Base-by-base conservation (phyloP, 2,329 filamentous ascomycete genomes). In the Trichophyton simii region DNA sequence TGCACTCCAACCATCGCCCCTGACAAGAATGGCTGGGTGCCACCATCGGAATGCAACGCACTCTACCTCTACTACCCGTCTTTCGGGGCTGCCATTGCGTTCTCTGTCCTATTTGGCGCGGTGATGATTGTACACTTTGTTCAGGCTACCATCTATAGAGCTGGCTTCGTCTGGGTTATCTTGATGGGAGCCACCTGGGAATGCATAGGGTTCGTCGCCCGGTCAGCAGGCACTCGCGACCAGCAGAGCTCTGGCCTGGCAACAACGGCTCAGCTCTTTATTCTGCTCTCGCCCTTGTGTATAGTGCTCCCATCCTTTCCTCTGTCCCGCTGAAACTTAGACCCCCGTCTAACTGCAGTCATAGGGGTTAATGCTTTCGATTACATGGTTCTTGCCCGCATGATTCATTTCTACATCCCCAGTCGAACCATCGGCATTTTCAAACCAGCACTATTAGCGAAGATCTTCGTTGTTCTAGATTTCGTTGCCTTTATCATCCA, bases 351-450 rank as follows among this genome's bases (percentile, higher is more conserved):
- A 48, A 22, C 44, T 9, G 7, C 20, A 18, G 18, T 13, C 20
- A 48, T 66, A 15, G 65, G 65, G 65, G 57, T 79, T n/a, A 79
- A 79, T 63, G 77, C 77, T 1, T 80, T 76, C 63, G 72, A 72
- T 22, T 79, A 78, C 67, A 78, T 79, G 74, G 69, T 75, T 3
- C 69, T 80, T 15, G 77, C 72, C 2, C 72, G 77, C 1, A 77
- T 79, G 75, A 72, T 78, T 31, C 67, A 79, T 66, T 77, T 72
- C 64, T 78, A 75, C 61, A 50, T 73, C 2, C 76, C 75, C 1
- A 70, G 72, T 0, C 71, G 70, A 13, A 67, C 68, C 2, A 68
- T 79, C 18, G 69, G 74, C 4, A 64, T 63, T 3, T 69, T 79
- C 59, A 71, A 72, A 0, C 75, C 77, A 1, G 66, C 69, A 0